A percentile compares a stretch with the other conserved stretches of the same genome.
phyloP scores from a whole-genome alignment of 1,284 basidiomycete genomes.

The Marasmius oreades region DNA sequence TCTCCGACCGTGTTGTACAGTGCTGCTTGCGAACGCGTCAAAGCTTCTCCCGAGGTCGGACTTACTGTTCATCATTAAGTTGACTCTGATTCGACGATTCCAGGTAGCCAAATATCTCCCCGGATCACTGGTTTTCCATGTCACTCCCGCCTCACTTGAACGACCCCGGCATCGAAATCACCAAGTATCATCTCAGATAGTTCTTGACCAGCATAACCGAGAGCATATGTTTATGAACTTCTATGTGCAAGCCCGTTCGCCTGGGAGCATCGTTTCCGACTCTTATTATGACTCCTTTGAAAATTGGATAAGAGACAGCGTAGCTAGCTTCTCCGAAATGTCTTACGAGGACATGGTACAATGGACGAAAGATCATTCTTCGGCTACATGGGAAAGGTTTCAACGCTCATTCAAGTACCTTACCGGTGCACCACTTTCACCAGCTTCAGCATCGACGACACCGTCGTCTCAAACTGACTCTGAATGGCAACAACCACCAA shows the following conservation, averaged over 20 bases:
- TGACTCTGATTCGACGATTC: constrained; percentile 13
- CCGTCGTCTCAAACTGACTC: constrained; percentile 17
- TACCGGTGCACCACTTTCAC: constrained; percentile 50
- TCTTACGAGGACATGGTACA: constrained; percentile 50
- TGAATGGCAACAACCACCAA: constrained; percentile 29
- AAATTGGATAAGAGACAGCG: constrained; percentile 40
- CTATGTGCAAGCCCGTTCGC: constrained; percentile 59
- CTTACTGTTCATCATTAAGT: not conserved
- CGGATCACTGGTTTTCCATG: constrained; percentile 68
- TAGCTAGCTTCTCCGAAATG: constrained; percentile 41
- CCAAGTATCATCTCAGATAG: constrained; percentile 71
- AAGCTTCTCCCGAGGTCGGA: constrained; percentile 65
- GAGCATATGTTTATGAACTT: constrained; percentile 82
- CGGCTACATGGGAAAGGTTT: constrained; percentile 40
- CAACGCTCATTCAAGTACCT: constrained; percentile 65
- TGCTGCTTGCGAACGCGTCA: constrained; percentile 83
- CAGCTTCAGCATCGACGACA: constrained; percentile 26
- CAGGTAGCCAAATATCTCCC: constrained; percentile 67
- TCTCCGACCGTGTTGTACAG: constrained; percentile 88
- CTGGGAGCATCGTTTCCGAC: constrained; percentile 32
- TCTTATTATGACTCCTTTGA: constrained; percentile 36
- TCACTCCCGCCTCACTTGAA: constrained; percentile 65
- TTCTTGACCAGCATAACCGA: constrained; percentile 62
- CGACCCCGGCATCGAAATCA: constrained; percentile 78
- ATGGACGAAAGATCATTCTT: constrained; percentile 41